Evolutionary conservation across 345 rosid genomes (phyloP).

Genomic region (Orychophragmus violaceus): DNA sequence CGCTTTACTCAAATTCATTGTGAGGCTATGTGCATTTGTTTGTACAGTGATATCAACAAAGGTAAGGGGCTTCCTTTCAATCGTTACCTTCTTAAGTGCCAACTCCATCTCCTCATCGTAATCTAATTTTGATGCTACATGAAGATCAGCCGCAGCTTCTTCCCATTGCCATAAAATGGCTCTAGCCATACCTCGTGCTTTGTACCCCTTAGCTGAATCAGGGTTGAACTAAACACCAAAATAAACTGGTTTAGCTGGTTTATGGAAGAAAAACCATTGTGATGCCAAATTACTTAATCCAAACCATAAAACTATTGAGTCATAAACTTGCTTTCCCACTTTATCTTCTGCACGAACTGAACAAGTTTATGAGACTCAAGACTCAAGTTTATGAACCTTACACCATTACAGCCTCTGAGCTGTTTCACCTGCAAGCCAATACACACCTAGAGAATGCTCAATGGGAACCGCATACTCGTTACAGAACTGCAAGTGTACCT

Average conservation of each 20-base stretch:
- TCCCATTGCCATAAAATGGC: conserved; percentile 76
- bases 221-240: conserved; percentile 59
- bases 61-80: conserved; percentile 7
- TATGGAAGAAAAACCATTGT: neutral
- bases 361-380: conserved; percentile 7
- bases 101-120: conserved; percentile 70
- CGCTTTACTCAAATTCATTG: neutral
- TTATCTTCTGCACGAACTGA: neutral
- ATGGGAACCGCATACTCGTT: too few species aligned
- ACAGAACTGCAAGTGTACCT: too few species aligned
- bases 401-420: too few species aligned
- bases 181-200: conserved; percentile 75
- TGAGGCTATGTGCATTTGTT: too few species aligned
- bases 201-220: conserved; percentile 83
- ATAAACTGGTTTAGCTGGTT: neutral
- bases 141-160: conserved; percentile 73
- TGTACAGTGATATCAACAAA: neutral
- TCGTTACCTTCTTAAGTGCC: conserved; percentile 61
- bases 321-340: neutral
- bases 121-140: conserved; percentile 74
- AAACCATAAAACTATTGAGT: neutral
- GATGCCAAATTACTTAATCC: neutral
- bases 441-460: too few species aligned
- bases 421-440: too few species aligned
- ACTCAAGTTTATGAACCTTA: too few species aligned